Evolutionary conservation across 202 grass and related monocot genomes (phyloP).

Genomic region (Dendrocalamus latiflorus): DNA sequence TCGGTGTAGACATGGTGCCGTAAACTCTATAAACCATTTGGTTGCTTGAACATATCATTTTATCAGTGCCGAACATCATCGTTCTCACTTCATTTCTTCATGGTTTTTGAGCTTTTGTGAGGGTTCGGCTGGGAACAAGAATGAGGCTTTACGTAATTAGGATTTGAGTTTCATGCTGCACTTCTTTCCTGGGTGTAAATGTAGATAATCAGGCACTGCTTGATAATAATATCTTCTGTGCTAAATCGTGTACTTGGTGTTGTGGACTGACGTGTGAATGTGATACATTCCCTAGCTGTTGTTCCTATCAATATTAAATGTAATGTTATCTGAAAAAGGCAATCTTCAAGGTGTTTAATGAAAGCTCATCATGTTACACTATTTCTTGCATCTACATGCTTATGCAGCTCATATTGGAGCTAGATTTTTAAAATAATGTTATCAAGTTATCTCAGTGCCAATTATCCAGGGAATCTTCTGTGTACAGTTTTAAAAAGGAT

Average conservation of each 20-base stretch:
- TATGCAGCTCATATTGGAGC: constrained; percentile 9
- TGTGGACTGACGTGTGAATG: constrained; percentile 28
- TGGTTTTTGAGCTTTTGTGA: constrained; percentile 29
- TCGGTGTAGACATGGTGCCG: constrained; percentile 47
- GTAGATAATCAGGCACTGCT: constrained; percentile 32
- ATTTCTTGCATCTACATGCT: constrained; percentile 16
- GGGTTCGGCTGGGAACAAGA: constrained; percentile 33
- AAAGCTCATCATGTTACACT: constrained; percentile 3
- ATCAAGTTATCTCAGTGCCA: constrained; percentile 9
- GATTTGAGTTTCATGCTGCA: constrained; percentile 29
- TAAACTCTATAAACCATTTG: neutral
- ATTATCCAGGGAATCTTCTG: constrained; percentile 25
- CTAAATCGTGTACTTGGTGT: constrained; percentile 30
- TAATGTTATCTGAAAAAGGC: constrained; percentile 16
- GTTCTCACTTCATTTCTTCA: constrained; percentile 10
- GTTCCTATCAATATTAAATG: constrained; percentile 25
- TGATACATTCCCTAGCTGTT: constrained; percentile 14
- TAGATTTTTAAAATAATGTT: neutral
- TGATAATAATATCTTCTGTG: constrained; percentile 23
- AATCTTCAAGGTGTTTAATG: constrained; percentile 18
- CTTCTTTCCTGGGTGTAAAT: constrained; percentile 21
- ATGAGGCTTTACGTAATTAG: constrained; percentile 52
- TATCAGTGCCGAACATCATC: neutral
- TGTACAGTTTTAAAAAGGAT: neutral
- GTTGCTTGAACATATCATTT: constrained; percentile 19